These are phyloP conservation scores for Alternaria sp. DNA, from an alignment of 2,329 filamentous ascomycete genomes.

Conservation along the genomic window DNA sequence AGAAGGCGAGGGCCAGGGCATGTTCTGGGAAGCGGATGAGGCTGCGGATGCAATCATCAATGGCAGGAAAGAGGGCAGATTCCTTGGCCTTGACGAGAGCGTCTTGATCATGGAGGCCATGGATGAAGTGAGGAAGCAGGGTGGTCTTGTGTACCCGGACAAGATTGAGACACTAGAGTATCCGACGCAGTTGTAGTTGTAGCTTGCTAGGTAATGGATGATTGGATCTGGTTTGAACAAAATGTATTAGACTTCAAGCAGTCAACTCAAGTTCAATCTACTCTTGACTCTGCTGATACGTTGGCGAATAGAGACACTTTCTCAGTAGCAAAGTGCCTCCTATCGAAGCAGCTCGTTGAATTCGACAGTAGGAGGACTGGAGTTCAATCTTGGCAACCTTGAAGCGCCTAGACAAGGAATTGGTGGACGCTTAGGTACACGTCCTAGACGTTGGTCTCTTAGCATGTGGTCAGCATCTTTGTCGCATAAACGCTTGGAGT, in stretches of 20 bases:
- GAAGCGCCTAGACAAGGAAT: too few species aligned
- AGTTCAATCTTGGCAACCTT: too few species aligned
- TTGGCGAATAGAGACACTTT: background rate
- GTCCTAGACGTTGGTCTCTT: too few species aligned
- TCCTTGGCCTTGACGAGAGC: conserved; percentile 73
- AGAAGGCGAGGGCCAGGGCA: conserved; percentile 74
- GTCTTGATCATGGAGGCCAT: conserved; percentile 84
- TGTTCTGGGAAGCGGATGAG: conserved; percentile 91
- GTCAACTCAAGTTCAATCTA: background rate
- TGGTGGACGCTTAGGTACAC: too few species aligned
- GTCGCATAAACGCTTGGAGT: too few species aligned
- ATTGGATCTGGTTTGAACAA: background rate
- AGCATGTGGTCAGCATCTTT: too few species aligned
- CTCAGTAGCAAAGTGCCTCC: background rate
- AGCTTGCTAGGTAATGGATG: background rate
- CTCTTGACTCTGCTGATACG: background rate
- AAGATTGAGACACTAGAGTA: conserved; percentile 66
- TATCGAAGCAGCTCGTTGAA: background rate
- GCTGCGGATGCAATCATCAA: conserved; percentile 77
- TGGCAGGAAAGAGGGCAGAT: conserved; percentile 76
- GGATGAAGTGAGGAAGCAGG: conserved; percentile 73
- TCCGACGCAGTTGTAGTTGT: conserved; percentile 40
- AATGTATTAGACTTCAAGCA: background rate
- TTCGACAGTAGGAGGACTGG: too few species aligned
- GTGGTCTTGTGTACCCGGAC: conserved; percentile 69